phyloP scores from a whole-genome alignment of 805 yeast species.

The Candida pseudoglaebosa region DNA sequence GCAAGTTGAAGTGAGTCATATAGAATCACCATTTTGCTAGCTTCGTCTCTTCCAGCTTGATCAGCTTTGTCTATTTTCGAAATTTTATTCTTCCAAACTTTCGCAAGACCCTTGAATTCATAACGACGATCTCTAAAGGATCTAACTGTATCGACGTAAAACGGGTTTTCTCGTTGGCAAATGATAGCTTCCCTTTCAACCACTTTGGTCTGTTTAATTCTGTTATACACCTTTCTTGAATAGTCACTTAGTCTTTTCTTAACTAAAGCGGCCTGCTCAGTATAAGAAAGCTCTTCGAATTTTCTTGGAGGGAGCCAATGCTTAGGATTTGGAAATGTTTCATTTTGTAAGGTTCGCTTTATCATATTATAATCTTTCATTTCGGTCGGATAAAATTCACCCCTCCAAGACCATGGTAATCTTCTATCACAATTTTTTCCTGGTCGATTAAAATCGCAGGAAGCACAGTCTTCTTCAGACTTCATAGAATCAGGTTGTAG shows the following conservation, averaged over 20 bases:
- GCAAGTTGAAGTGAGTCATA: constrained; percentile 96
- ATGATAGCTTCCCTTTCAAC: constrained; percentile 89
- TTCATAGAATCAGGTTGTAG: constrained; percentile 98
- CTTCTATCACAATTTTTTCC: constrained; percentile 91
- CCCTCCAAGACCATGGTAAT: constrained; percentile 97
- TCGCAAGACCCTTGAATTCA: constrained; percentile 89
- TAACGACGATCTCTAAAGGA: constrained; percentile 94
- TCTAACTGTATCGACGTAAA: constrained; percentile 91
- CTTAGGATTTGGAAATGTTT: constrained; percentile 62
- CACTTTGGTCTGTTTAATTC: constrained; percentile 75
- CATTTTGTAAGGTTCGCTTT: constrained; percentile 75
- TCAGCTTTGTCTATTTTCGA: constrained; percentile 51
- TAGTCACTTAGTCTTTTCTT: constrained; percentile 80
- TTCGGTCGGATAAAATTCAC: constrained; percentile 89
- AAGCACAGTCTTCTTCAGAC: constrained; percentile 90
- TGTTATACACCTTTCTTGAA: constrained; percentile 79
- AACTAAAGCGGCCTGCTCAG: constrained; percentile 72
- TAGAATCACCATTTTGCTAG: constrained; percentile 86
- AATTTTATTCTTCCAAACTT: constrained; percentile 86
- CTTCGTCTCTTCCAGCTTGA: constrained; percentile 72
- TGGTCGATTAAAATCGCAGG: constrained; percentile 95
- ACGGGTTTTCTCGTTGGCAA: constrained; percentile 97
- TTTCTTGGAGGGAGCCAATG: constrained; percentile 55
- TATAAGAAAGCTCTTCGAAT: constrained; percentile 71
- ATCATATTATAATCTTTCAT: constrained; percentile 90